A percentile compares a stretch with the other conserved stretches of the same genome.
Evolutionary conservation across 2,329 filamentous ascomycete genomes (phyloP).

Genomic region (Teratosphaeria gauchensis): DNA sequence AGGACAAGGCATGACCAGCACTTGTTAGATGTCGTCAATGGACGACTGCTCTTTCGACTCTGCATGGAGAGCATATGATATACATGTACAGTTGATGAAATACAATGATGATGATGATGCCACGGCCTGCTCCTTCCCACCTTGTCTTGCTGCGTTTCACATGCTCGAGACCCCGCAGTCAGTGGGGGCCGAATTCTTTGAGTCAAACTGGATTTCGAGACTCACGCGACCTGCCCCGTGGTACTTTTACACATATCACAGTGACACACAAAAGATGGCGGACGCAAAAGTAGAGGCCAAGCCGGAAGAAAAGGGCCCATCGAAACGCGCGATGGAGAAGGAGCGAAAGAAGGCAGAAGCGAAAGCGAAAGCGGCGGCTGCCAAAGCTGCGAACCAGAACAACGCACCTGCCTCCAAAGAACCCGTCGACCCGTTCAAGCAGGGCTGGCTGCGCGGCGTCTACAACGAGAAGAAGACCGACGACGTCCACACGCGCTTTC

Average conservation of each 20-base stretch:
- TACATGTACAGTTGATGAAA: not conserved
- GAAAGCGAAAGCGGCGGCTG: constrained; percentile 33
- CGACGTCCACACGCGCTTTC: constrained; percentile 40
- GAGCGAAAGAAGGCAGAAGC: constrained; percentile 41
- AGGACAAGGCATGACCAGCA: not conserved
- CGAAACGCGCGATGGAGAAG: constrained; percentile 41
- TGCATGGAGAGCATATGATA: not conserved
- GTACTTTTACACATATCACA: not conserved
- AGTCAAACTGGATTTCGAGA: not conserved
- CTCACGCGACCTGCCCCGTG: not conserved
- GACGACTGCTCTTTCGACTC: no score
- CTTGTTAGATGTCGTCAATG: not conserved
- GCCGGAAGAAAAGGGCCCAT: constrained; percentile 24
- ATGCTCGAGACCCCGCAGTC: not conserved
- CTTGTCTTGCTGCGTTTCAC: not conserved
- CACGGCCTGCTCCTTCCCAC: not conserved
- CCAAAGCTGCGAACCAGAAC: constrained; percentile 24
- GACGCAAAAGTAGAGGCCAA: constrained; percentile 11
- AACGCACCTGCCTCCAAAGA: constrained; percentile 13
- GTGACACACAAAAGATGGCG: constrained; percentile 16
- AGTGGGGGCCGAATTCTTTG: not conserved
- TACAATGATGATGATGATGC: no score
- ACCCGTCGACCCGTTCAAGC: constrained; percentile 36
- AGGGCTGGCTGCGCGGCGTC: constrained; percentile 41
- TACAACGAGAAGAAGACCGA: constrained; percentile 37